A percentile compares a stretch with the other conserved stretches of the same genome.
These are phyloP conservation scores for Ailanthus altissimus DNA, from an alignment of 345 rosid species.

Conservation along the genomic window DNA sequence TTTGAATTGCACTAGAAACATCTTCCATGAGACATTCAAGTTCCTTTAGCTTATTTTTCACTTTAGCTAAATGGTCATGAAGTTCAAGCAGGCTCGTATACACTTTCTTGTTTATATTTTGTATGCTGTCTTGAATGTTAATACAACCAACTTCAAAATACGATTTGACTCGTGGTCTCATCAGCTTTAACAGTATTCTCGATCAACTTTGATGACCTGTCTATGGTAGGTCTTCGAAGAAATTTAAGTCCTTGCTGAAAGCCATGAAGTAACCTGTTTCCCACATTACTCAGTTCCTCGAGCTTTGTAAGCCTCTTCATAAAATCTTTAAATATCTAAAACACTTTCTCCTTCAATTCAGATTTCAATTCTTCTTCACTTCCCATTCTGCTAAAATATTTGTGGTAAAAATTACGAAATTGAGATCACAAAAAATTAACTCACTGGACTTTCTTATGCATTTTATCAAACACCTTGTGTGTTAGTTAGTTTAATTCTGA, in stretches of 20 bases:
- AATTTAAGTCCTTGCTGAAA: constrained; percentile 63
- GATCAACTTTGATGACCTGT: constrained; percentile 46
- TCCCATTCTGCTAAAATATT: constrained; percentile 11
- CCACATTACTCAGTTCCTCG: constrained; percentile 54
- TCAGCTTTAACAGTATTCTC: constrained; percentile 51
- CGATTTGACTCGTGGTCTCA: constrained; percentile 63
- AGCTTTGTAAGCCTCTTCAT: constrained; percentile 58
- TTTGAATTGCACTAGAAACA: constrained; percentile 39
- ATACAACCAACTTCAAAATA: constrained; percentile 62
- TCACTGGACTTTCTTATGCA: not conserved
- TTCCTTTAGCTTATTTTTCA: constrained; percentile 47
- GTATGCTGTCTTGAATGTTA: constrained; percentile 41
- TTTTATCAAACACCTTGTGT: too few relatives aligned
- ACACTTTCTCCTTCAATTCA: constrained; percentile 34
- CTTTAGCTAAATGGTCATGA: constrained; percentile 52
- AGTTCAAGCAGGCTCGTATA: constrained; percentile 51
- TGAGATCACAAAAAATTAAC: not conserved
- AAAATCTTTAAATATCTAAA: constrained; percentile 49
- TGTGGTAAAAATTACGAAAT: not conserved
- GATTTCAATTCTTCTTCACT: constrained; percentile 20
- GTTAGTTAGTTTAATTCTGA: too few relatives aligned
- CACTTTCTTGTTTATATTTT: constrained; percentile 65
- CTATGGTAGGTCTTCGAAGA: constrained; percentile 60
- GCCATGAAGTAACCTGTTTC: constrained; percentile 47
- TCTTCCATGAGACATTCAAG: constrained; percentile 52